Percentiles rank a stretch among this genome's conserved stretches.
Conservation (phyloP, 2,329 filamentous ascomycete species). For the Colletotrichum lini region DNA sequence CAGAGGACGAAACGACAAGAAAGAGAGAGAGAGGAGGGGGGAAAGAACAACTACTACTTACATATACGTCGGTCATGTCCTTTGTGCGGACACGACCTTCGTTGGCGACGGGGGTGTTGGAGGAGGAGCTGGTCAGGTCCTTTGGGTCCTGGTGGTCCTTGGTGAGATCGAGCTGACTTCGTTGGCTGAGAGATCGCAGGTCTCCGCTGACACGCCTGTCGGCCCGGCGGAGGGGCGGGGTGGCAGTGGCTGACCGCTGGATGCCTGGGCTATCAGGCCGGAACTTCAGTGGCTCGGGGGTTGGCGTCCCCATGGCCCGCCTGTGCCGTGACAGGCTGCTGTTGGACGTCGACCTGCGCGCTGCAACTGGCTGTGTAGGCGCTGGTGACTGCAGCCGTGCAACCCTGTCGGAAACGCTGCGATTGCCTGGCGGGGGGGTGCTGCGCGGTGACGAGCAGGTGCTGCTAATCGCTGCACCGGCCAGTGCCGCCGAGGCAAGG, state of each 20-base stretch:
- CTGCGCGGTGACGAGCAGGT: conserved; percentile 31
- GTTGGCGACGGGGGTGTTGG: conserved; percentile 80
- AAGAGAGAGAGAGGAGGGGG: background rate
- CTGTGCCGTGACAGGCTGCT: conserved; percentile 66
- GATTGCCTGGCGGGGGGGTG: conserved; percentile 42
- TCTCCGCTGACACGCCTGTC: conserved; percentile 81
- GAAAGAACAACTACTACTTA: conserved; percentile 68
- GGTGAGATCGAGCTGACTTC: conserved; percentile 50
- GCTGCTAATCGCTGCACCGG: conserved; percentile 31
- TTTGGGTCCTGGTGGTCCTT: conserved; percentile 35
- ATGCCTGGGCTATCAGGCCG: conserved; percentile 76
- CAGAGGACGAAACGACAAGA: background rate
- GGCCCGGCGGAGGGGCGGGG: conserved; percentile 79
- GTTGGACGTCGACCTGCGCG: conserved; percentile 66
- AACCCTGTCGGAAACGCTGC: conserved; percentile 57
- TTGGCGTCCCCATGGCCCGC: conserved; percentile 46
- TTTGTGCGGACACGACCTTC: conserved; percentile 87
- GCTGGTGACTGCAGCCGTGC: conserved; percentile 43
- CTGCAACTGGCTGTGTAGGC: conserved; percentile 43
- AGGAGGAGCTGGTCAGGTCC: conserved; percentile 42
- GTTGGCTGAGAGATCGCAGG: conserved; percentile 78
- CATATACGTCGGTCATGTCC: conserved; percentile 94
- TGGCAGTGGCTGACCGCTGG: conserved; percentile 67
- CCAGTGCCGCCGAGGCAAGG: conserved; percentile 51
- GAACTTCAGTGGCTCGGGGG: conserved; percentile 67